phyloP scores from a whole-genome alignment of 2,329 filamentous ascomycete species.

The Monilinia fructigena region DNA sequence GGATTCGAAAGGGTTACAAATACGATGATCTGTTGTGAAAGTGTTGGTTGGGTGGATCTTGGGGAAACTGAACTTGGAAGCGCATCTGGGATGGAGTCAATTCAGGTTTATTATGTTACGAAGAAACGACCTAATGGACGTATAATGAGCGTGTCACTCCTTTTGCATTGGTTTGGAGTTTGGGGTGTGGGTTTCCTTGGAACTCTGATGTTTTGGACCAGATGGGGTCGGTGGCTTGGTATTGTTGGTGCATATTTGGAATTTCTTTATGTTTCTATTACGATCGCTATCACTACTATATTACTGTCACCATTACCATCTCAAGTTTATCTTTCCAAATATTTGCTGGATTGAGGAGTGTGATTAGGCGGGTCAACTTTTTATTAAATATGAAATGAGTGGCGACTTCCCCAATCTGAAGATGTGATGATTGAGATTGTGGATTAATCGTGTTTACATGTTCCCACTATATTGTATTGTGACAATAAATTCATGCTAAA shows the following conservation, averaged over 20 bases:
- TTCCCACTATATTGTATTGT: not conserved
- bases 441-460: not conserved
- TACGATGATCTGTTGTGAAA: too few species aligned
- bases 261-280: not conserved
- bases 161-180: not conserved
- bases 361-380: not conserved
- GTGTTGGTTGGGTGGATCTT: too few species aligned
- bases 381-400: not conserved
- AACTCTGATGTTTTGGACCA: not conserved
- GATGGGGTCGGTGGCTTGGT: not conserved
- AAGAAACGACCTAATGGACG: not conserved
- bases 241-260: not conserved
- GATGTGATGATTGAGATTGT: not conserved
- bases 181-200: not conserved
- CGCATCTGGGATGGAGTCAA: not conserved
- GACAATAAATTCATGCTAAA: not conserved
- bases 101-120: not conserved
- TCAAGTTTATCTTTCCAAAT: not conserved
- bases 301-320: too few species aligned
- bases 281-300: too few species aligned
- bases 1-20: too few species aligned
- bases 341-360: too few species aligned
- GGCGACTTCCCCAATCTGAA: not conserved
- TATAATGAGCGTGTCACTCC: conserved; percentile 11
- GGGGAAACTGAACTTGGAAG: not conserved